phyloP scores from a whole-genome alignment of 2,329 filamentous ascomycete genomes.

The Calonectria crousiana region DNA sequence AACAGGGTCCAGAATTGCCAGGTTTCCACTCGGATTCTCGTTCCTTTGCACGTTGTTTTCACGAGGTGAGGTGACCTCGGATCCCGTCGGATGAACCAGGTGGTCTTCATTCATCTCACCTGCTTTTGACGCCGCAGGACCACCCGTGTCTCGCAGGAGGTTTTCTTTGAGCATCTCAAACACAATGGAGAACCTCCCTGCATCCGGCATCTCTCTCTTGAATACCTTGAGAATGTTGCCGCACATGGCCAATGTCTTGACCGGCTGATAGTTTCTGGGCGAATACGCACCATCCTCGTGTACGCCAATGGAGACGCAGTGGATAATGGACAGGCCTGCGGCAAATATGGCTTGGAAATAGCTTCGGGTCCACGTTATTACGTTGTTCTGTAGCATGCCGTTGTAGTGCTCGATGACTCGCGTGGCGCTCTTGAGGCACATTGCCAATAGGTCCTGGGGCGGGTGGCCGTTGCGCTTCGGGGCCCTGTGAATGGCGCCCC shows the following conservation, averaged over 20 bases:
- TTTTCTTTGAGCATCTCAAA: constrained; percentile 32
- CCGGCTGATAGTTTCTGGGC: constrained; percentile 6
- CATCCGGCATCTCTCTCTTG: constrained; percentile 32
- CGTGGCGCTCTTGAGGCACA: constrained; percentile 51
- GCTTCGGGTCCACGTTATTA: constrained; percentile 58
- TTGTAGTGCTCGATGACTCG: constrained; percentile 55
- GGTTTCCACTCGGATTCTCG: neutral
- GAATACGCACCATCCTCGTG: constrained; percentile 9
- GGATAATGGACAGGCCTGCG: constrained; percentile 55
- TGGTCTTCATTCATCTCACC: neutral
- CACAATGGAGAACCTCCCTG: constrained; percentile 32
- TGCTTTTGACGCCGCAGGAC: neutral
- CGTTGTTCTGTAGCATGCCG: constrained; percentile 47
- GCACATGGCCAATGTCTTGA: constrained; percentile 5
- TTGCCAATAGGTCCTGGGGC: constrained; percentile 45
- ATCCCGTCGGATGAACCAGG: neutral
- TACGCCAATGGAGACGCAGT: constrained; percentile 35
- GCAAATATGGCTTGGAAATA: constrained; percentile 63
- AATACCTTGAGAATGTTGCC: neutral
- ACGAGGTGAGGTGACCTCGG: neutral
- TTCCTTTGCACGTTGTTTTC: neutral
- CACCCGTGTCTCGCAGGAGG: neutral
- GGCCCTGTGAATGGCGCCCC: constrained; percentile 55
- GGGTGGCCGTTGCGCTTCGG: constrained; percentile 50
- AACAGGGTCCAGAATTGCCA: neutral